Percentiles rank a stretch among this genome's conserved stretches.
Evolutionary conservation across 2,329 filamentous ascomycete genomes (phyloP).

Genomic region (Colletotrichum lindemuthianum): DNA sequence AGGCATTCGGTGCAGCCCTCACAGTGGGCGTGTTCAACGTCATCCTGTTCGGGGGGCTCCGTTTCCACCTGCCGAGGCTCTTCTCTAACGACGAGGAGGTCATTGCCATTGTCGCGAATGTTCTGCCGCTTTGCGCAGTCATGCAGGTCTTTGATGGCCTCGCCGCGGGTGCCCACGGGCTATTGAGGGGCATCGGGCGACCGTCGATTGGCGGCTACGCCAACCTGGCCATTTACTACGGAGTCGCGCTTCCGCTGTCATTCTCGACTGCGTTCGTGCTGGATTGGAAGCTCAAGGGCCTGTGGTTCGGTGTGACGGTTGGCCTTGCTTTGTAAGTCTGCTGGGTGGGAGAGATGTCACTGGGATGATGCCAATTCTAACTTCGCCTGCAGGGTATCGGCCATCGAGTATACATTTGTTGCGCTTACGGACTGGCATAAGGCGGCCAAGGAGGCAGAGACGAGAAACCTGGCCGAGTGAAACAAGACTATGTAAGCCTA

Average conservation of each 20-base stretch:
- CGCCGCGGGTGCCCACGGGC: slow-evolving; percentile 81
- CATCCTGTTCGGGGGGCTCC: slow-evolving; percentile 72
- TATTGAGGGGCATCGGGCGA: slow-evolving; percentile 86
- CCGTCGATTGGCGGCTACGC: slow-evolving; percentile 92
- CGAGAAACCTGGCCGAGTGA: slow-evolving; percentile 51
- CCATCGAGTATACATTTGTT: slow-evolving; percentile 64
- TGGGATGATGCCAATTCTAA: slow-evolving; percentile 28
- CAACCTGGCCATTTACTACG: slow-evolving; percentile 87
- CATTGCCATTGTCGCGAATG: slow-evolving; percentile 71
- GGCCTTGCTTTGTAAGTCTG: slow-evolving; percentile 70
- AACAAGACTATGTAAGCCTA: slow-evolving; percentile 47
- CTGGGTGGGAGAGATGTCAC: no score
- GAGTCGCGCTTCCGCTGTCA: slow-evolving; percentile 84
- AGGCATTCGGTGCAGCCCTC: slow-evolving; percentile 69
- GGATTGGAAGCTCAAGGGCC: slow-evolving; percentile 78
- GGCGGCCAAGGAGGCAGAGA: slow-evolving; percentile 62
- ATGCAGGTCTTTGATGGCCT: slow-evolving; percentile 93
- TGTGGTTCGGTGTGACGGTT: slow-evolving; percentile 83
- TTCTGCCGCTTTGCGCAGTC: slow-evolving; percentile 83
- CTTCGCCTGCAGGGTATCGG: slow-evolving; percentile 55
- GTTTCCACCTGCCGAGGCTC: slow-evolving; percentile 78
- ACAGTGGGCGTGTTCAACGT: slow-evolving; percentile 85
- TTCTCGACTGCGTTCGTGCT: slow-evolving; percentile 82
- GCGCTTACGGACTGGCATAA: slow-evolving; percentile 63
- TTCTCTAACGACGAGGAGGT: slow-evolving; percentile 81